These are phyloP conservation scores for Coemansia sp. DNA, from an alignment of 192 early-diverging fungal genomes.

Conservation along the genomic window DNA sequence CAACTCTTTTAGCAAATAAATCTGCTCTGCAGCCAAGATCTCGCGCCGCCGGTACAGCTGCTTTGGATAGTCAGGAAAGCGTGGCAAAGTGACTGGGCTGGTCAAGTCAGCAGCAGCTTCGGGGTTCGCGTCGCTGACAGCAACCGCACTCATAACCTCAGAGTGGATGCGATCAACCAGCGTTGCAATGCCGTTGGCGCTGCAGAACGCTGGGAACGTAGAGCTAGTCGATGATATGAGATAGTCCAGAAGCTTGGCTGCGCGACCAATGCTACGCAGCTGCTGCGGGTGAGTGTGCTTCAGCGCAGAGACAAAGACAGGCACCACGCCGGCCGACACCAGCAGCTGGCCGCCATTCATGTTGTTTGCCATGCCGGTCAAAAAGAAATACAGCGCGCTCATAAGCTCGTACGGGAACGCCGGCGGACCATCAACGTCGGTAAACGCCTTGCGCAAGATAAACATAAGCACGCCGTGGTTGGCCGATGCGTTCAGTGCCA, in stretches of 20 bases:
- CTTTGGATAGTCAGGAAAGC: constrained; percentile 23
- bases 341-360: constrained; percentile 86
- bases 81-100: constrained; percentile 32
- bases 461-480: constrained; percentile 91
- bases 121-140: constrained; percentile 24
- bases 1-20: constrained; percentile 78
- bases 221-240: constrained; percentile 71
- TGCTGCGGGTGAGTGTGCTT: constrained; percentile 61
- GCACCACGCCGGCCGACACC: constrained; percentile 87
- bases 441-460: constrained; percentile 72
- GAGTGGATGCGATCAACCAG: constrained; percentile 76
- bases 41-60: constrained; percentile 50
- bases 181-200: constrained; percentile 74
- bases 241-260: constrained; percentile 77
- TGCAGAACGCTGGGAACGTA: constrained; percentile 78
- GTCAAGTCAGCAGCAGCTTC: constrained; percentile 36
- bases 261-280: constrained; percentile 64
- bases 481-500: constrained; percentile 86
- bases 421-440: constrained; percentile 47
- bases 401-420: constrained; percentile 64
- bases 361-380: constrained; percentile 75
- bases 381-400: constrained; percentile 79
- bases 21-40: constrained; percentile 68
- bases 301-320: constrained; percentile 71
- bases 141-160: constrained; percentile 40